Percentiles rank a stretch among this genome's conserved stretches.
Evolutionary conservation across 768 basidiomycete genomes (phyloP).

Genomic region (Paxillus ammoniavirescens): DNA sequence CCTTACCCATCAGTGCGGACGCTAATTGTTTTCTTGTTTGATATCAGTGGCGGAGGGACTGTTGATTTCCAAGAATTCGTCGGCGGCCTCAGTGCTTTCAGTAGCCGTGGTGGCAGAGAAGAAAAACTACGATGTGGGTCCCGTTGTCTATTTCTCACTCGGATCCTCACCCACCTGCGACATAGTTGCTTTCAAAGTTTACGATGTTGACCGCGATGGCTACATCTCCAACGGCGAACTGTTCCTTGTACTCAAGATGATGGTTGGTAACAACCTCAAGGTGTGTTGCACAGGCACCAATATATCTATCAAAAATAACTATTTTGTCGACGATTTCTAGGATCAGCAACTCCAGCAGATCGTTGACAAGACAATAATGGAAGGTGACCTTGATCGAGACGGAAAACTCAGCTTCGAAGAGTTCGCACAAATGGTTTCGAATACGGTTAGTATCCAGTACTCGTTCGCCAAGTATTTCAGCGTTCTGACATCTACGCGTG

Average conservation of each 20-base stretch:
- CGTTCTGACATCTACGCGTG: slow-evolving; percentile 8
- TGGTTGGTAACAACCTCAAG: slow-evolving; percentile 99
- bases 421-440: slow-evolving; percentile 94
- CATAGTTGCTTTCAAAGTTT: slow-evolving; percentile 99
- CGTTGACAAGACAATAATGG: slow-evolving; percentile 99
- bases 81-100: slow-evolving; percentile 95
- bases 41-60: slow-evolving; percentile 86
- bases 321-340: slow-evolving; percentile 36
- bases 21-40: neutral
- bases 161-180: slow-evolving; percentile 1
- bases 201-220: slow-evolving; percentile 97
- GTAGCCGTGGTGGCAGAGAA: slow-evolving; percentile 92
- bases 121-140: slow-evolving; percentile 92
- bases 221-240: slow-evolving; percentile 98
- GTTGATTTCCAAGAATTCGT: slow-evolving; percentile 99
- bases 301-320: neutral
- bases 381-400: slow-evolving; percentile 97
- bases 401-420: slow-evolving; percentile 97
- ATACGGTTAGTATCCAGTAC: slow-evolving; percentile 61
- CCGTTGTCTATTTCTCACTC: neutral
- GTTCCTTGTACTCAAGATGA: slow-evolving; percentile 99
- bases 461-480: neutral
- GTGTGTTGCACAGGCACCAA: slow-evolving; percentile 36
- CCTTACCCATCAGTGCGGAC: neutral
- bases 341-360: slow-evolving; percentile 99